Base-by-base conservation (phyloP, 2,329 filamentous ascomycete species). In the Elsinoe batatas region DNA sequence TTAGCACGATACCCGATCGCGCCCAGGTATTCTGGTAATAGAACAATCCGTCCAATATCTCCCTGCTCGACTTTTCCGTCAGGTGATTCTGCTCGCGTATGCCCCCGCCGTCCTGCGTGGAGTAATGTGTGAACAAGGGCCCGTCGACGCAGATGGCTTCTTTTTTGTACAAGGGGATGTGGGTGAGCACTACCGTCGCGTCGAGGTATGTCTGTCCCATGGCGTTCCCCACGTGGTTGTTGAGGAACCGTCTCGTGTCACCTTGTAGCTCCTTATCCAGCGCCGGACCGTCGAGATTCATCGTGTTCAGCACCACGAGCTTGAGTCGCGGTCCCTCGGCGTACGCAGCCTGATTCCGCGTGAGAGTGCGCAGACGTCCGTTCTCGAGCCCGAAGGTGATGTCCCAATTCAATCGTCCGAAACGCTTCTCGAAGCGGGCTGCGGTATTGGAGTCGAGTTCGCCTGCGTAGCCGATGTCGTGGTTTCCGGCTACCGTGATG, bases 401-500 rank as follows among this genome's bases (percentile, higher is more conserved):
- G 65, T 95, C 90, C 78, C 95, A 98, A 68, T 97, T 95, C 15
- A 87, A 82, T 61, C 83, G 87, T 56, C 93, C 93, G 72, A 95
- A 98, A 1, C 80, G 79, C 18, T 79, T 77, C 71, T 95, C 90
- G 67, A 97, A 98, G 1, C 93, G 81, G 26, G 81, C 75, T 55
- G 96, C 76, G 3, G 90, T 82, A 59, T 82, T 77, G n/a, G 78
- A 72, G 38, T 85, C 89, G 59, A 97, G 78, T 69, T 98, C 93
- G 2, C 93, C 93, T 0, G 91, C 89, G 68, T 98, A 98, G 33
- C 93, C 93, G 65, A 98, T 84, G 69, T 98, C 93, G 67, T 98
- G 93, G 66, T 98, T 98, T 1, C 93, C 93, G 0, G 84, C 90
- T 22, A 97, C 82, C 62, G 95, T 94, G 67, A 98, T 89, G 60